These are phyloP conservation scores for Allium fistulosum DNA, from an alignment of 106 monocot species.

Conservation along the genomic window DNA sequence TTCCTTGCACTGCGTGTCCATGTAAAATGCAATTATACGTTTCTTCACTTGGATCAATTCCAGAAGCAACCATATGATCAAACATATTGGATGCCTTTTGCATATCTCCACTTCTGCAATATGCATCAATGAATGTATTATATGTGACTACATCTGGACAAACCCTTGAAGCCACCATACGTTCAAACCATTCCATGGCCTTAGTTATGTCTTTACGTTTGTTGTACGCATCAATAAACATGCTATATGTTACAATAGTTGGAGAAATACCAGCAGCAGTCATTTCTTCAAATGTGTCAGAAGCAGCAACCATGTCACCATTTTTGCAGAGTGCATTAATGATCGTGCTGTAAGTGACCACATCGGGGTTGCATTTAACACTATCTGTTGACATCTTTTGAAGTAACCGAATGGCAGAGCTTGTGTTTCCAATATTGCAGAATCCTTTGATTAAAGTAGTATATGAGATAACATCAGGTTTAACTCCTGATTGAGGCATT, in stretches of 20 bases:
- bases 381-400: background rate
- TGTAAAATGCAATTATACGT: constrained; percentile 18
- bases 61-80: constrained; percentile 21
- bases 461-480: background rate
- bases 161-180: background rate
- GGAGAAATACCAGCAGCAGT: background rate
- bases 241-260: background rate
- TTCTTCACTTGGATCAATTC: constrained; percentile 15
- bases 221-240: background rate
- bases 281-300: background rate
- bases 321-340: background rate
- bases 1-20: background rate
- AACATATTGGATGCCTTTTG: constrained; percentile 14
- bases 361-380: background rate
- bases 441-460: background rate
- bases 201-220: background rate
- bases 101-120: constrained; percentile 25
- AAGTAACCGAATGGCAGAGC: background rate
- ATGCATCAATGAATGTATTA: constrained; percentile 19
- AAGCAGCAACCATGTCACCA: background rate
- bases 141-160: constrained; percentile 4
- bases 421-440: background rate
- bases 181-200: background rate
- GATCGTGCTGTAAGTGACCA: background rate
- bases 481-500: constrained; percentile 9